These are phyloP conservation scores for Cystofilobasidium bisporidii DNA, from an alignment of 768 basidiomycete genomes.

Conservation along the genomic window DNA sequence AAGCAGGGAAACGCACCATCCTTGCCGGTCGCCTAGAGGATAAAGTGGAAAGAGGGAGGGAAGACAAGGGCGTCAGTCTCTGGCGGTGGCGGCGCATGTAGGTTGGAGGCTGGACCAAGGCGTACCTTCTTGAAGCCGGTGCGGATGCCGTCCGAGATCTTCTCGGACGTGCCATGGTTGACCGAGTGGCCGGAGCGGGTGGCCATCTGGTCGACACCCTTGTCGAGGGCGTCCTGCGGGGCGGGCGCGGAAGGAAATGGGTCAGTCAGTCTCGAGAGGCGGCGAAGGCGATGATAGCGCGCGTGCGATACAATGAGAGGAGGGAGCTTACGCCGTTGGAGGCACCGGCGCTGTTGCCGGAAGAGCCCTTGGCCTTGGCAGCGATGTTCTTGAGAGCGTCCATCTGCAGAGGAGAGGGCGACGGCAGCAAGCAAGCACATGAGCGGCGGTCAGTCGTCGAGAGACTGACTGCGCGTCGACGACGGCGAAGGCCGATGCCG, in stretches of 20 bases:
- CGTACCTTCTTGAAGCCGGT: slow-evolving; percentile 19
- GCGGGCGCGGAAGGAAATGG: not conserved
- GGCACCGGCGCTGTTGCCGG: not conserved
- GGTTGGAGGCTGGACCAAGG: no score
- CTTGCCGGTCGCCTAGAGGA: slow-evolving; percentile 8
- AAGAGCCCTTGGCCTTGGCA: not conserved
- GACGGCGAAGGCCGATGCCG: no score
- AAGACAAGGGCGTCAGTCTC: no score
- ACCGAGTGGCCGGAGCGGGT: slow-evolving; percentile 12
- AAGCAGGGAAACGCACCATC: no score
- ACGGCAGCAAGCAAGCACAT: not conserved
- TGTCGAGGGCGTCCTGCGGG: slow-evolving; percentile 3
- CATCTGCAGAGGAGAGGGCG: not conserved
- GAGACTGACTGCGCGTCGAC: no score
- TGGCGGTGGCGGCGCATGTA: no score
- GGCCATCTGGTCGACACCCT: not conserved
- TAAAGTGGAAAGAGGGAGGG: no score
- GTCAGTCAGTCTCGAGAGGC: not conserved
- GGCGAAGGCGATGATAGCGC: not conserved
- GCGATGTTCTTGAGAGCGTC: slow-evolving; percentile 11
- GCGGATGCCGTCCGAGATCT: slow-evolving; percentile 22
- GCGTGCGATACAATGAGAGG: not conserved
- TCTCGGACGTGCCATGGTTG: not conserved
- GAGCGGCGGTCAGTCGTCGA: no score
- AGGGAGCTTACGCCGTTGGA: not conserved